phyloP scores from a whole-genome alignment of 139 green algal species.

The Chlorella vulgaris region DNA sequence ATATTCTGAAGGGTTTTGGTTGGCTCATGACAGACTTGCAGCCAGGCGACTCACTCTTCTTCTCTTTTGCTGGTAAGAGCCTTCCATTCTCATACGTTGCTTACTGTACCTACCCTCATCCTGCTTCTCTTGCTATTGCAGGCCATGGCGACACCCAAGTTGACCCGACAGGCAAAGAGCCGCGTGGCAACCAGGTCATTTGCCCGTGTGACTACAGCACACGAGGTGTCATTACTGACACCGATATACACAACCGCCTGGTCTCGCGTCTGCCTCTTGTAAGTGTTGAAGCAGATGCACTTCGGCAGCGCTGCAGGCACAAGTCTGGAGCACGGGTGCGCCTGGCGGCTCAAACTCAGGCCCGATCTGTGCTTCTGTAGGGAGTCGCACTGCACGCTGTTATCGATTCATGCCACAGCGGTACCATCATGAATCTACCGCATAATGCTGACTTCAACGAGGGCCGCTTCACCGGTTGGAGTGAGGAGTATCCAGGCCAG shows the following conservation, averaged over 20 bases:
- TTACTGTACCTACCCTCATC: too few species aligned
- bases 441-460: background rate
- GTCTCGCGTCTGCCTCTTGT: background rate
- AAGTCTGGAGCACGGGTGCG: background rate
- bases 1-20: constrained; percentile 1
- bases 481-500: constrained; percentile 11
- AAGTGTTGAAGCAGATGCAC: background rate
- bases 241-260: background rate
- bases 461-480: background rate
- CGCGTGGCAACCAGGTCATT: constrained; percentile 3
- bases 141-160: background rate
- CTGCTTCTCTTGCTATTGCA: background rate
- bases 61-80: background rate
- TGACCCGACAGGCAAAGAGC: constrained; percentile 2
- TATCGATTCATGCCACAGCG: constrained; percentile 8
- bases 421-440: constrained; percentile 27
- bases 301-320: background rate
- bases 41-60: constrained; percentile 7
- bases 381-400: background rate
- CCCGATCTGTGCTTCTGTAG: background rate
- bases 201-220: constrained; percentile 1
- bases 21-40: constrained; percentile 2
- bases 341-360: too few species aligned
- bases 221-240: background rate
- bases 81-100: too few species aligned